Percentiles rank a stretch among this genome's conserved stretches.
Conservation (phyloP, 2,329 filamentous ascomycete genomes). For the Dothideomycetes sp. region DNA sequence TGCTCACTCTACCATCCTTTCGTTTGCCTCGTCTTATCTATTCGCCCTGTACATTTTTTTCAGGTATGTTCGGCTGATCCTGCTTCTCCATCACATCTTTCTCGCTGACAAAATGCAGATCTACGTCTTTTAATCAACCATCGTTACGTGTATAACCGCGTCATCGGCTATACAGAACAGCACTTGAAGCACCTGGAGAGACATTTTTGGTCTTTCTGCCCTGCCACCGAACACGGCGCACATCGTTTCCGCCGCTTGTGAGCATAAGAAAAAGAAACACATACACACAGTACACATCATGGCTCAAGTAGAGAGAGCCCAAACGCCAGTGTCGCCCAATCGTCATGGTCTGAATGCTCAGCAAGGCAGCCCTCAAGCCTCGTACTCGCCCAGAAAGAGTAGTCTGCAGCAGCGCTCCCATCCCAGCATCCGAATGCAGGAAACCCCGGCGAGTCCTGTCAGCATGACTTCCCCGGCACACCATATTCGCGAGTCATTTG, state of each 20-base stretch:
- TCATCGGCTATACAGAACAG: not conserved
- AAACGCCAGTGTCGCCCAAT: not conserved
- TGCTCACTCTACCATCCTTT: not conserved
- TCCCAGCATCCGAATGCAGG: slow-evolving; percentile 22
- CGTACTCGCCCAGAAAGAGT: slow-evolving; percentile 8
- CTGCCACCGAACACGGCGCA: not conserved
- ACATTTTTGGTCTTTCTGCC: no score
- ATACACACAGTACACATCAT: not conserved
- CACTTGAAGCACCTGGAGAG: not conserved
- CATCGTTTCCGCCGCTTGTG: not conserved
- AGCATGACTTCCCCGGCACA: slow-evolving; percentile 24
- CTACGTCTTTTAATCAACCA: no score
- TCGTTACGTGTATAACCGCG: slow-evolving; percentile 6
- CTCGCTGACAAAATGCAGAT: no score
- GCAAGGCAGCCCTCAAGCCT: slow-evolving; percentile 2
- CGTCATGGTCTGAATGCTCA: not conserved
- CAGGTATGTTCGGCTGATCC: not conserved
- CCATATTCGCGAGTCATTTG: slow-evolving; percentile 23
- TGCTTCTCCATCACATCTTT: no score
- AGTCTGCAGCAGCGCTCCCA: slow-evolving; percentile 5
- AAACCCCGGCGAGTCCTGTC: slow-evolving; percentile 25
- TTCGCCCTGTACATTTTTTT: slow-evolving; percentile 4
- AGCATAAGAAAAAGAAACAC: not conserved
- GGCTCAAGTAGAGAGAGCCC: slow-evolving; percentile 3
- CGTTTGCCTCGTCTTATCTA: not conserved